Evolutionary conservation across 176 grass and related monocot species (phyloP).

Genomic region (Oryza brachyantha): DNA sequence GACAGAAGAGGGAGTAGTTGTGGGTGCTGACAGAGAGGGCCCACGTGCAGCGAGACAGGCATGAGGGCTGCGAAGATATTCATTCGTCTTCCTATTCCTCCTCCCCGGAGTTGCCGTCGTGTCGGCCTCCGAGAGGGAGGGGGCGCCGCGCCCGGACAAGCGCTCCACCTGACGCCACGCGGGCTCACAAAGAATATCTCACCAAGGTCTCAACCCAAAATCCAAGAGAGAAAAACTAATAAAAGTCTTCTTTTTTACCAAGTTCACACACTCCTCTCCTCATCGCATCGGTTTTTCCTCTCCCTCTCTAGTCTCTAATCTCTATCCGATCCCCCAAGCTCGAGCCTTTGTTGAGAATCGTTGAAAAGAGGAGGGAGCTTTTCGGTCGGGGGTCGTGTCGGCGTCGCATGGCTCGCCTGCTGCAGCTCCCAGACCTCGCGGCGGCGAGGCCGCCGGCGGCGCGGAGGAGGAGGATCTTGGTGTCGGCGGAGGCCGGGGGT

Average conservation of each 20-base stretch:
- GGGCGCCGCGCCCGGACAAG: background rate
- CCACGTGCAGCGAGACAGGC: background rate
- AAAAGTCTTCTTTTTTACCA: background rate
- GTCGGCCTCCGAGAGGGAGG: background rate
- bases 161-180: background rate
- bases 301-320: too few relatives aligned
- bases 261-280: conserved; percentile 34
- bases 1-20: too few relatives aligned
- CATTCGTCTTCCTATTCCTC: background rate
- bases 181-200: background rate
- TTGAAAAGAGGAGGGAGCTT: background rate
- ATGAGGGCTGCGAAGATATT: background rate
- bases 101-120: background rate
- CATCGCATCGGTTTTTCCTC: too few relatives aligned
- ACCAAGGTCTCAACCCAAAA: background rate
- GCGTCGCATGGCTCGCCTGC: conserved; percentile 47
- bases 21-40: background rate
- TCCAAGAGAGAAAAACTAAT: background rate
- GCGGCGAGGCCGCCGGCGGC: conserved; percentile 20
- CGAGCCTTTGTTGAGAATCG: background rate
- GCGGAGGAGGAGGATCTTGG: background rate
- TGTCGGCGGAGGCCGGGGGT: conserved; percentile 15
- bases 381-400: background rate
- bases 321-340: background rate
- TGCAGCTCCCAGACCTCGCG: conserved; percentile 61